Conservation (phyloP, 371 early-diverging fungal genomes). For the Lichtheimia ornata region DNA sequence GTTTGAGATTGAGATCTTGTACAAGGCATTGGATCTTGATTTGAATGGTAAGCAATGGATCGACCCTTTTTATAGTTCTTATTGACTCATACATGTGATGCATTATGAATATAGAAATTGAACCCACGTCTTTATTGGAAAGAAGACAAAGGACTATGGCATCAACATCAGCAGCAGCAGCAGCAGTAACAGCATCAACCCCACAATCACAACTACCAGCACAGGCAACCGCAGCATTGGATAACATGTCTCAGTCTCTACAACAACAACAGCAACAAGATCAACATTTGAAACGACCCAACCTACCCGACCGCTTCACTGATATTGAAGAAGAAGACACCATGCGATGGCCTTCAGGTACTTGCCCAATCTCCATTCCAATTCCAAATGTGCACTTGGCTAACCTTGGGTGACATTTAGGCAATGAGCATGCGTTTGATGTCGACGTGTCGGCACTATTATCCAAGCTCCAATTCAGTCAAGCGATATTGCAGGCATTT, state of each 20-base stretch:
- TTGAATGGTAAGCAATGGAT: slow-evolving; percentile 51
- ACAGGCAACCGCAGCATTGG: too few relatives aligned
- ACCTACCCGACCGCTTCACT: too few relatives aligned
- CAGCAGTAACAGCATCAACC: slow-evolving; percentile 17
- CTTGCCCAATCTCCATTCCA: too few relatives aligned
- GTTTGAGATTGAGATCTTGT: slow-evolving; percentile 96
- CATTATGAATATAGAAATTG: slow-evolving; percentile 46
- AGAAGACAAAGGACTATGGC: slow-evolving; percentile 43
- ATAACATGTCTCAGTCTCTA: too few relatives aligned
- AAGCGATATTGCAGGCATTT: slow-evolving; percentile 68
- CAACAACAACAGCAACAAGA: too few relatives aligned
- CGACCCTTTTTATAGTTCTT: neutral
- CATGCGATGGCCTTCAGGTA: too few relatives aligned
- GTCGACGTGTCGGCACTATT: slow-evolving; percentile 33
- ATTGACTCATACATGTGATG: neutral
- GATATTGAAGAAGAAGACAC: too few relatives aligned
- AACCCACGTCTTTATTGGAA: slow-evolving; percentile 71
- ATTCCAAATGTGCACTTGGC: too few relatives aligned
- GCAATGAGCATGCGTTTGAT: slow-evolving; percentile 9
- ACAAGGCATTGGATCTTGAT: slow-evolving; percentile 83
- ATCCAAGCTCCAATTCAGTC: slow-evolving; percentile 31
- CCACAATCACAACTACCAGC: too few relatives aligned
- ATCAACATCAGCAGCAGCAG: slow-evolving; percentile 37
- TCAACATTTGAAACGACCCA: too few relatives aligned
- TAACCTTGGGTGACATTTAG: neutral